Evolutionary conservation across 106 monocot genomes (phyloP).

Genomic region (Allium fistulosum): DNA sequence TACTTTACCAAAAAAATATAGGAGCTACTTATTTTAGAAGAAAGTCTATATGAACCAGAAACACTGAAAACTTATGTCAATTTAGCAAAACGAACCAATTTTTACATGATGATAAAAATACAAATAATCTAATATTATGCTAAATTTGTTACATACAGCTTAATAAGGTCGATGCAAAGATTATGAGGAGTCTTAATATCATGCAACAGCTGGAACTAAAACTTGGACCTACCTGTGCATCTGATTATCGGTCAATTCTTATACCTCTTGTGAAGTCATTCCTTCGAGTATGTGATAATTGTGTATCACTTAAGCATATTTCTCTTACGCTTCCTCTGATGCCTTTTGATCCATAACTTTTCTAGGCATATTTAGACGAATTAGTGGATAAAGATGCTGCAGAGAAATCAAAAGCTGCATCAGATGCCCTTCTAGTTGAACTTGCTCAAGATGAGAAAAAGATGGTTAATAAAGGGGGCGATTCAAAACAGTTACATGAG

Average conservation of each 20-base stretch:
- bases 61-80: no score
- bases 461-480: constrained; percentile 33
- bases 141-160: constrained; percentile 26
- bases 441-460: constrained; percentile 75
- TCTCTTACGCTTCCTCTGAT: constrained; percentile 3
- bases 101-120: no score
- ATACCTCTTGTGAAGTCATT: constrained; percentile 80
- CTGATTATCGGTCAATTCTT: constrained; percentile 70
- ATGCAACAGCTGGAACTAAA: constrained; percentile 67
- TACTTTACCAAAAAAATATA: no score
- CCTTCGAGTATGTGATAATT: constrained; percentile 35
- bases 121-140: no score
- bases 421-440: constrained; percentile 88
- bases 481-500: constrained; percentile 57
- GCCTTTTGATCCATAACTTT: background rate
- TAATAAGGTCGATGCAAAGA: constrained; percentile 83
- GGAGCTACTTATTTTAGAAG: no score
- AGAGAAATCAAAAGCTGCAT: constrained; percentile 89
- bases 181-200: constrained; percentile 48
- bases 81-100: no score
- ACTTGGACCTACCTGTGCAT: constrained; percentile 60
- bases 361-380: constrained; percentile 56
- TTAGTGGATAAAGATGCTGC: constrained; percentile 89
- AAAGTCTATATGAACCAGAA: no score
- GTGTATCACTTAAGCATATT: constrained; percentile 6